Percentiles rank a stretch among this genome's conserved stretches.
These are phyloP conservation scores for Dichomitus squalens DNA, from an alignment of 1,284 basidiomycete species.

Conservation along the genomic window DNA sequence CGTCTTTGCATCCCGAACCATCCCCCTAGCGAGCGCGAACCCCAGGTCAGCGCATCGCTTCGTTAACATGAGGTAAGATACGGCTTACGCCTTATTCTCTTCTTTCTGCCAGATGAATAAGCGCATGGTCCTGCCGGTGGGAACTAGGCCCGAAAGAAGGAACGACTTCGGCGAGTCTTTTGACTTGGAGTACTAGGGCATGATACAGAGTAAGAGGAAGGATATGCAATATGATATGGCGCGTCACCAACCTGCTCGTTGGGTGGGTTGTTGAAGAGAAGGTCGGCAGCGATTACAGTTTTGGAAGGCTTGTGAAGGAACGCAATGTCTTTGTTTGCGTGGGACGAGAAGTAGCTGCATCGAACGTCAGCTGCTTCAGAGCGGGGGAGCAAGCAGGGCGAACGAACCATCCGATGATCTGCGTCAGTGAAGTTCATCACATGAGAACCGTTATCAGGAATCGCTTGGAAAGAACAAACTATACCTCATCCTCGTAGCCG, in stretches of 20 bases:
- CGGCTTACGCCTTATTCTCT: constrained; percentile 62
- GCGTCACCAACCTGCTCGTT: constrained; percentile 55
- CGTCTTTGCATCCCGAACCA: constrained; percentile 70
- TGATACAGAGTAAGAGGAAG: background rate
- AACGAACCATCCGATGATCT: constrained; percentile 60
- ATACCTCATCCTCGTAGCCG: constrained; percentile 81
- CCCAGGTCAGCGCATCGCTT: background rate
- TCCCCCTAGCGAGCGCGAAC: constrained; percentile 50
- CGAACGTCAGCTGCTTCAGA: background rate
- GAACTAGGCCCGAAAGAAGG: constrained; percentile 51
- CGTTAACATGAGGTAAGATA: background rate
- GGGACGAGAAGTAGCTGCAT: constrained; percentile 79
- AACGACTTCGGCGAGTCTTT: constrained; percentile 49
- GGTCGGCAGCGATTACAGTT: constrained; percentile 85
- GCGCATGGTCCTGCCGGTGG: constrained; percentile 62
- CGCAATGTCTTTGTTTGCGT: constrained; percentile 86
- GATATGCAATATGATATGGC: no score
- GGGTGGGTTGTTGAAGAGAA: constrained; percentile 88
- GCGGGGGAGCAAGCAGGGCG: background rate
- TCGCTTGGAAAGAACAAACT: constrained; percentile 16
- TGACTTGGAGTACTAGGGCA: constrained; percentile 48
- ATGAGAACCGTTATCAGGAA: background rate
- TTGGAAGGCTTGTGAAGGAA: constrained; percentile 83
- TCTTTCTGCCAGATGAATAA: constrained; percentile 53
- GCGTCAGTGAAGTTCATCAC: background rate